Conservation (phyloP, 1,284 basidiomycete genomes). For the Kalmanozyma brasiliensis region DNA sequence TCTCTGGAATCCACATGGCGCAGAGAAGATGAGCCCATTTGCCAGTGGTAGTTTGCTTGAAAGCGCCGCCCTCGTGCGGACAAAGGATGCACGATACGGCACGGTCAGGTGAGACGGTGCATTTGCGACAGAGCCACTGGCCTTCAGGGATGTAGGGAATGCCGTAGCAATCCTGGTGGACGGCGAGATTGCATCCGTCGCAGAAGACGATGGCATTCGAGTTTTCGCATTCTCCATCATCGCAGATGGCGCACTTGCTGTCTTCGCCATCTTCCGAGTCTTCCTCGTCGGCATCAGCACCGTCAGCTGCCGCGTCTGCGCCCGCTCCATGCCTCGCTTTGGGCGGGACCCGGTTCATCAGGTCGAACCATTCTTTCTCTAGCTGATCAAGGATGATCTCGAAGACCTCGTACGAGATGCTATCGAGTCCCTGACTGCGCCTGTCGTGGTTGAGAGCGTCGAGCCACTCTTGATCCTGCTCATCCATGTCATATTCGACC, state of each 20-base stretch:
- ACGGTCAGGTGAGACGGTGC: constrained; percentile 95
- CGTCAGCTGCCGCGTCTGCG: constrained; percentile 20
- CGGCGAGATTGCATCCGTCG: constrained; percentile 97
- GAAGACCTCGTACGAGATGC: constrained; percentile 79
- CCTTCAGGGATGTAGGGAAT: constrained; percentile 99
- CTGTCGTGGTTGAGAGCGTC: constrained; percentile 85
- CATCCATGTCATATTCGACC: constrained; percentile 99
- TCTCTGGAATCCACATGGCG: constrained; percentile 97
- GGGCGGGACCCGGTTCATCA: constrained; percentile 69
- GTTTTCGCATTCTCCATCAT: constrained; percentile 98
- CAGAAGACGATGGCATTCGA: constrained; percentile 99
- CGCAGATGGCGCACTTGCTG: constrained; percentile 92
- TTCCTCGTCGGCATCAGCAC: constrained; percentile 39
- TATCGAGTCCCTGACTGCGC: constrained; percentile 79
- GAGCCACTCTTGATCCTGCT: constrained; percentile 99
- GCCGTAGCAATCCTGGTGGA: constrained; percentile 99
- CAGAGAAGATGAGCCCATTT: constrained; percentile 97
- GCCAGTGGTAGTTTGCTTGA: constrained; percentile 93
- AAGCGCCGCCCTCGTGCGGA: constrained; percentile 95
- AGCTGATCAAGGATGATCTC: constrained; percentile 96
- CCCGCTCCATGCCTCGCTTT: constrained; percentile 36
- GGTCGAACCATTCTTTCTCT: constrained; percentile 98
- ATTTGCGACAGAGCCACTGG: constrained; percentile 98
- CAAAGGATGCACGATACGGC: constrained; percentile 94
- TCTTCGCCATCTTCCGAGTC: constrained; percentile 59